Evolutionary conservation across 345 rosid genomes (phyloP), one percentile per base, ranked within the genome.

Genomic region (Lepidium sativum): DNA sequence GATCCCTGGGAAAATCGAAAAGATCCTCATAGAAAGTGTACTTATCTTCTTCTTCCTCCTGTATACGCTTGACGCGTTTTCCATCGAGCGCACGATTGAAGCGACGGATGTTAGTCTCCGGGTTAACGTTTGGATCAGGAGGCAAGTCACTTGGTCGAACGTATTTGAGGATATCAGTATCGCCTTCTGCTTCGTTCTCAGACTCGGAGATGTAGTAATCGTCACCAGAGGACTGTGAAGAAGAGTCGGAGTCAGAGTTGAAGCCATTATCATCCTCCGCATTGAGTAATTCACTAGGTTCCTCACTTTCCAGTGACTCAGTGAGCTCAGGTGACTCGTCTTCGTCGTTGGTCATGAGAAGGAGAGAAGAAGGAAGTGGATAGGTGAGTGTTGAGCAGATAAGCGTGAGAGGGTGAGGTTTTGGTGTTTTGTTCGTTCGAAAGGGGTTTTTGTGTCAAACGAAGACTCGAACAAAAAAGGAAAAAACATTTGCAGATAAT

Each of bases 1-100:
- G 80, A 35, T 92, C 98, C 29, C 67, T 71, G 0, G 98, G 98
- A 57, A 92, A 92, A 63, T 88, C 75, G 49, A 63, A 92, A 9
- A 65, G 34, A 37, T 86, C 92, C 51, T 84, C 88, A 20, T 60
- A 8, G 52, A 21, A 69, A 1, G 57, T 67, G 63, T 71, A 75
- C 4, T 37, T 41, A 2, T 39, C 18, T 5, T 86, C 90, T 44
- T 82, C 83, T 48, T 83, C 85, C 50, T 85, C 92, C 27, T 75
- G 65, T 56, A 35, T 10, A 54, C 70, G 69, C 75, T 75, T 77
- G 45, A 77, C 0, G 20, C 76, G 65, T 11, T 69, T 74, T 63
- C 89, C 63, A 10, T 83, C 67, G 6, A 86, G 77, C 5, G 75
- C 53, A 4, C 75, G 65, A 50, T 60, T 58, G 80, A 80, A 79